Conservation (phyloP, 495 filamentous ascomycete species). For the Trichocladium antarcticum region DNA sequence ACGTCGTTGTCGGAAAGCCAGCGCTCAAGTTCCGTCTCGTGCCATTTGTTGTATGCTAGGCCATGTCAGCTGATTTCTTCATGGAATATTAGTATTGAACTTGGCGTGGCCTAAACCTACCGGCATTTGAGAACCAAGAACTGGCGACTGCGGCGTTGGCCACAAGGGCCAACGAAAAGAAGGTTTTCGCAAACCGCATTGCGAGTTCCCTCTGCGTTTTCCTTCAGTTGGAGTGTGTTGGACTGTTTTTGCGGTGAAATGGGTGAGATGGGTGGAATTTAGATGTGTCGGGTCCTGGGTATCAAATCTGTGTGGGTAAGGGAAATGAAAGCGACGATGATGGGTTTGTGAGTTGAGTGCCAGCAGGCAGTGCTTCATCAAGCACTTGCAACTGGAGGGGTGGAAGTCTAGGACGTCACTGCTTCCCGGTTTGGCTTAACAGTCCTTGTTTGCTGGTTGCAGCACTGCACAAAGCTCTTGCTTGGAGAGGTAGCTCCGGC, state of each 20-base stretch:
- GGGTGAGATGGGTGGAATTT: no score
- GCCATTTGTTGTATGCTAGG: slow-evolving; percentile 95
- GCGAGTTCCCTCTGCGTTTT: slow-evolving; percentile 13
- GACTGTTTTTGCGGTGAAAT: no score
- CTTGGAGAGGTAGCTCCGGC: neutral
- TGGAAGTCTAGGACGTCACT: slow-evolving; percentile 22
- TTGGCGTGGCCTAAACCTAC: slow-evolving; percentile 41
- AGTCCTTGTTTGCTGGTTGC: neutral
- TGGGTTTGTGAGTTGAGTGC: slow-evolving; percentile 8
- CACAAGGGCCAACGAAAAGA: slow-evolving; percentile 60
- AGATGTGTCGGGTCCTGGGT: neutral
- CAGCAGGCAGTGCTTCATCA: neutral
- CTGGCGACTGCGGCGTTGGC: slow-evolving; percentile 57
- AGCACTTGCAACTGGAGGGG: neutral
- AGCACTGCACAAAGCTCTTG: neutral
- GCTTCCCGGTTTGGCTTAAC: slow-evolving; percentile 5
- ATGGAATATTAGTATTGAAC: neutral
- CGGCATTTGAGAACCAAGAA: slow-evolving; percentile 73
- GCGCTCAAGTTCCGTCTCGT: slow-evolving; percentile 91
- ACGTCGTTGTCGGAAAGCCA: slow-evolving; percentile 94
- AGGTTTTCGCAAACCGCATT: slow-evolving; percentile 66
- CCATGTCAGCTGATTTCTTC: neutral
- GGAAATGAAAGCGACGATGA: neutral
- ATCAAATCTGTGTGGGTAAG: neutral
- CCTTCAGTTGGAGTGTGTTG: neutral